phyloP scores from a whole-genome alignment of 1,284 basidiomycete species.

The Melampsora larici-populina region DNA sequence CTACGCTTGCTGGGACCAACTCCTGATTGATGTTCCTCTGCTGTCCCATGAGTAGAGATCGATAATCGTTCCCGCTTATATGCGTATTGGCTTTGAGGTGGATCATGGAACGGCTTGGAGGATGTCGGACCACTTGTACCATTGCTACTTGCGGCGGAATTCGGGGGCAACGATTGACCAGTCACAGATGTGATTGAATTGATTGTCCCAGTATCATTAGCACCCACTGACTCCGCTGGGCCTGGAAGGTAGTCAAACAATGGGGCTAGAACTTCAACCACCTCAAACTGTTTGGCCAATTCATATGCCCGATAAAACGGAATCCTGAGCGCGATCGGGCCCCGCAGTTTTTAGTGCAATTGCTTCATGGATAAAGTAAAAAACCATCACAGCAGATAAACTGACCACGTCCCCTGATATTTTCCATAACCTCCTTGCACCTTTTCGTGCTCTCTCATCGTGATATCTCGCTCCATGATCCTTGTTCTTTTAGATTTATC shows the following conservation, averaged over 20 bases:
- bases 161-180: not conserved
- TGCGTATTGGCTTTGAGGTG: too few species aligned
- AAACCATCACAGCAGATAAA: slow-evolving; percentile 21
- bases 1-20: slow-evolving; percentile 32
- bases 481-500: slow-evolving; percentile 95
- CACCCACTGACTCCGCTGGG: slow-evolving; percentile 36
- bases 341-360: too few species aligned
- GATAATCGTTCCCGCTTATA: slow-evolving; percentile 16
- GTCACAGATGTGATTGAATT: slow-evolving; percentile 1
- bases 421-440: slow-evolving; percentile 99
- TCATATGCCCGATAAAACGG: slow-evolving; percentile 84
- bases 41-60: not conserved
- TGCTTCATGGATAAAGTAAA: not conserved
- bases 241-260: slow-evolving; percentile 85
- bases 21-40: slow-evolving; percentile 14
- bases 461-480: slow-evolving; percentile 95
- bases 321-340: slow-evolving; percentile 63
- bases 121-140: not conserved
- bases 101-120: not conserved
- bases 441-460: slow-evolving; percentile 94
- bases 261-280: slow-evolving; percentile 74
- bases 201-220: not conserved
- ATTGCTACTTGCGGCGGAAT: not conserved
- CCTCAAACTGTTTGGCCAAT: slow-evolving; percentile 83
- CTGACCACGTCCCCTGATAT: slow-evolving; percentile 97